A percentile compares a stretch with the other conserved stretches of the same genome.
phyloP scores from a whole-genome alignment of 2,329 filamentous ascomycete genomes.

The Phialophora macrospora region DNA sequence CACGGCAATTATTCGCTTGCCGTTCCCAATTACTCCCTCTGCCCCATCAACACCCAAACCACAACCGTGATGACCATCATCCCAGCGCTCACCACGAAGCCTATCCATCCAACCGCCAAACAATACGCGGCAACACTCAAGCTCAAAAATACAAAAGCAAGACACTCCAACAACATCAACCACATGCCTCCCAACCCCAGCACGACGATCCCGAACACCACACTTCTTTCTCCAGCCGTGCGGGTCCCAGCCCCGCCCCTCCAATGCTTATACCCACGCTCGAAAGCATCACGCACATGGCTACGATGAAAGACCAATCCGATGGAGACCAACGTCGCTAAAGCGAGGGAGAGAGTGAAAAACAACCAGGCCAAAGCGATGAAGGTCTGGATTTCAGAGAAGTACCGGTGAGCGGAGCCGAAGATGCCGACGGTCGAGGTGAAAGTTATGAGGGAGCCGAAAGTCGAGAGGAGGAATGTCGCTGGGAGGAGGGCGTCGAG shows the following conservation, averaged over 20 bases:
- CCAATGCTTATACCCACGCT: slow-evolving; percentile 33
- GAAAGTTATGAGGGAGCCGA: slow-evolving; percentile 35
- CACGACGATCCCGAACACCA: slow-evolving; percentile 35
- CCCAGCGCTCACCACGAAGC: slow-evolving; percentile 25
- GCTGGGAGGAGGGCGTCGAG: slow-evolving; percentile 31
- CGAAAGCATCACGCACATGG: slow-evolving; percentile 34
- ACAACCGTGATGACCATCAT: slow-evolving; percentile 33
- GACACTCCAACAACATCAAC: slow-evolving; percentile 28
- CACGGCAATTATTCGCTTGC: not conserved
- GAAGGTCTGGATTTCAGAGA: slow-evolving; percentile 29
- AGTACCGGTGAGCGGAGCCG: slow-evolving; percentile 29
- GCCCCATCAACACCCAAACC: slow-evolving; percentile 29
- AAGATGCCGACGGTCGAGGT: slow-evolving; percentile 30
- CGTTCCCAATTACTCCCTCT: slow-evolving; percentile 22
- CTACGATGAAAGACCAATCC: slow-evolving; percentile 31
- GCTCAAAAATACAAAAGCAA: slow-evolving; percentile 35
- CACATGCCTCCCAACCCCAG: slow-evolving; percentile 28
- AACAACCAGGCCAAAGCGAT: slow-evolving; percentile 34
- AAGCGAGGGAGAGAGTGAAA: slow-evolving; percentile 30
- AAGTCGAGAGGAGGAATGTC: slow-evolving; percentile 28
- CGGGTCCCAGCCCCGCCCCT: slow-evolving; percentile 30
- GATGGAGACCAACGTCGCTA: slow-evolving; percentile 27
- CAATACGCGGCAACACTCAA: slow-evolving; percentile 29
- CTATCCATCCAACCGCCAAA: slow-evolving; percentile 34
- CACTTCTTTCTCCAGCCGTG: slow-evolving; percentile 29